Conservation (phyloP, 1,284 basidiomycete genomes). For the Naganishia cerealis region DNA sequence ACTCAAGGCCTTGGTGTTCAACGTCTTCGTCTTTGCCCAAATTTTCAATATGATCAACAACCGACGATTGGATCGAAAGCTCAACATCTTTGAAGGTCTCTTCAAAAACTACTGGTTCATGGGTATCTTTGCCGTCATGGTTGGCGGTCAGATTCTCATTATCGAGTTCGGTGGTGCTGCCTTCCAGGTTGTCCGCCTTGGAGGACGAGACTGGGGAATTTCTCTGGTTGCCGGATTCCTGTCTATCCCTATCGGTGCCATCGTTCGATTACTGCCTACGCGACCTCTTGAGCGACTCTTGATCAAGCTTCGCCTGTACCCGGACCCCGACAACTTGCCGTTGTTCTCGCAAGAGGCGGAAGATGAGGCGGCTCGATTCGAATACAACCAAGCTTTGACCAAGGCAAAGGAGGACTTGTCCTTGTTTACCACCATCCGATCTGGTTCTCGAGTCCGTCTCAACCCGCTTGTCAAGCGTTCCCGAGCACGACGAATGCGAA, state of each 20-base stretch:
- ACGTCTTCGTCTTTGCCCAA: constrained; percentile 93
- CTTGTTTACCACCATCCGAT: constrained; percentile 73
- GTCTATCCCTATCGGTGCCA: constrained; percentile 80
- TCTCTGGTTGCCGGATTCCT: constrained; percentile 77
- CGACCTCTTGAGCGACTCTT: constrained; percentile 72
- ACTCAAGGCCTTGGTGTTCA: constrained; percentile 88
- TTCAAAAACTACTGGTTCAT: constrained; percentile 81
- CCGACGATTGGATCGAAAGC: constrained; percentile 75
- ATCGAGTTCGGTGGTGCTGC: constrained; percentile 88
- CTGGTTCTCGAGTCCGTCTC: constrained; percentile 75
- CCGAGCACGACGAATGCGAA: constrained; percentile 48
- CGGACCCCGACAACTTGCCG: constrained; percentile 68
- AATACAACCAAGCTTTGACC: constrained; percentile 57
- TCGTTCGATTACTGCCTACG: constrained; percentile 81
- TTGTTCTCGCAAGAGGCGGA: constrained; percentile 64
- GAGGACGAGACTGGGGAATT: constrained; percentile 87
- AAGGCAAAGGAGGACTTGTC: constrained; percentile 80
- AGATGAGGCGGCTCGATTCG: constrained; percentile 61
- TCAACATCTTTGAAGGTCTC: constrained; percentile 88
- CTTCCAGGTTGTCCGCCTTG: constrained; percentile 81
- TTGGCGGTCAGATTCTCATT: constrained; percentile 82
- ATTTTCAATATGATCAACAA: constrained; percentile 93
- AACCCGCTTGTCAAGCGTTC: constrained; percentile 47
- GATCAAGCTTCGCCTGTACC: constrained; percentile 65
- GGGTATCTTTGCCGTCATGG: constrained; percentile 76